phyloP scores from a whole-genome alignment of 2,329 filamentous ascomycete species.

The Sclerotinia sclerotiorum region DNA sequence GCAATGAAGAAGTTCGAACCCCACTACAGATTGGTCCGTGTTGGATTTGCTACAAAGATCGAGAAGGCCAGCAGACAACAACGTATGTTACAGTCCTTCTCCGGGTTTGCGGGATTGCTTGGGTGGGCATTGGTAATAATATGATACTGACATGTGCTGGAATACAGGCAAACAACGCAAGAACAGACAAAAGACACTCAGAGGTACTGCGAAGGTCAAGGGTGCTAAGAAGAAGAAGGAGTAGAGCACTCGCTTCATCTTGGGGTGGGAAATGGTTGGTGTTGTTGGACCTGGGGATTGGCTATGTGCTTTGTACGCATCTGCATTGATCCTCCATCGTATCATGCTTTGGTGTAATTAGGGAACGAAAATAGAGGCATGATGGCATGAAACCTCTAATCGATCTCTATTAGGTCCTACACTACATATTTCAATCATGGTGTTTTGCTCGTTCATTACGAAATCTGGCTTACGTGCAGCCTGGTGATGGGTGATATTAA shows the following conservation, averaged over 20 bases:
- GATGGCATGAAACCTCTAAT: conserved; percentile 32
- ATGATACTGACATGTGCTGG: conserved; percentile 31
- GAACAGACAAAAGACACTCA: conserved; percentile 99
- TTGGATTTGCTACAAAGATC: conserved; percentile 88
- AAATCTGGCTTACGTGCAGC: conserved; percentile 22
- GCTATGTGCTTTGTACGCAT: conserved; percentile 37
- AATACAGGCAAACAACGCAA: conserved; percentile 97
- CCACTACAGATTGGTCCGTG: conserved; percentile 91
- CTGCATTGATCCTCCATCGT: conserved; percentile 35
- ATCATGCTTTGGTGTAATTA: conserved; percentile 32
- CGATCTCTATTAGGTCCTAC: conserved; percentile 30
- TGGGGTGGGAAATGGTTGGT: conserved; percentile 37
- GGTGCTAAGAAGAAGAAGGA: conserved; percentile 93
- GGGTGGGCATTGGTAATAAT: conserved; percentile 4
- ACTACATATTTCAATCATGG: conserved; percentile 36
- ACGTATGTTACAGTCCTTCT: conserved; percentile 66
- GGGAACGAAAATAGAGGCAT: conserved; percentile 33
- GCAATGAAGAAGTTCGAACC: conserved; percentile 99
- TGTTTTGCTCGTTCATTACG: conserved; percentile 31
- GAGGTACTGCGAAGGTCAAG: conserved; percentile 98
- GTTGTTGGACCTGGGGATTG: conserved; percentile 37
- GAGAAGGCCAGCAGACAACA: conserved; percentile 99
- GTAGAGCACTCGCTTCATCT: conserved; percentile 53
- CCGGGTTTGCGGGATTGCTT: conserved; percentile 7
- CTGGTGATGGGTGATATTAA: conserved; percentile 19